A percentile compares a stretch with the other conserved stretches of the same genome.
phyloP scores from a whole-genome alignment of 108 stramenopile genomes.

The Cyclotella choctawhatcheeana region DNA sequence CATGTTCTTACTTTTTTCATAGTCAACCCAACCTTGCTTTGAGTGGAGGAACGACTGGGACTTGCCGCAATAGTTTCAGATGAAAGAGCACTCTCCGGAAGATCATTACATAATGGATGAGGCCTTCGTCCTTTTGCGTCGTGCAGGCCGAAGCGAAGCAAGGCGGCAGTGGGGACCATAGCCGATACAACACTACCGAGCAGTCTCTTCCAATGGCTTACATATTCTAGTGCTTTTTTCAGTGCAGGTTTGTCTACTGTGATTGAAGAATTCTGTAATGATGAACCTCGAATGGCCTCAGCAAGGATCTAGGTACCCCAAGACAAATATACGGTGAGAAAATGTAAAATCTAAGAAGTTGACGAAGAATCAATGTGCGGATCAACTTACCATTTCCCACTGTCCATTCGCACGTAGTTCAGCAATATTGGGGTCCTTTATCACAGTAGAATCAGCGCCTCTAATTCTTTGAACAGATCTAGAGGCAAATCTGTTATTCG shows the following conservation, averaged over 20 bases:
- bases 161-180: constrained; percentile 68
- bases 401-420: constrained; percentile 76
- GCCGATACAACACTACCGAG: constrained; percentile 54
- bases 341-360: no score
- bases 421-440: constrained; percentile 36
- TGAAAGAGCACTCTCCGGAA: constrained; percentile 8
- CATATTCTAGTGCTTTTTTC: constrained; percentile 29
- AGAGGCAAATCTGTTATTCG: constrained; percentile 21
- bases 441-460: constrained; percentile 42
- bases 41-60: constrained; percentile 7
- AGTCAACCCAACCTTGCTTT: constrained; percentile 10
- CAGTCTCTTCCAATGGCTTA: constrained; percentile 56
- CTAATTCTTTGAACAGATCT: constrained; percentile 54
- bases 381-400: constrained; percentile 74
- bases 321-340: no score
- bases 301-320: constrained; percentile 55
- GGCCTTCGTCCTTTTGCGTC: constrained; percentile 60
- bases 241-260: constrained; percentile 7
- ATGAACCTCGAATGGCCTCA: constrained; percentile 54
- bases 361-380: no score
- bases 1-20: constrained; percentile 17
- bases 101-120: constrained; percentile 55
- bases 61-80: constrained; percentile 4
- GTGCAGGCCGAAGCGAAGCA: constrained; percentile 62
- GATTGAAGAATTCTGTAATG: constrained; percentile 22